These are phyloP conservation scores for Dactylonectria macrodidyma DNA, from an alignment of 2,329 filamentous ascomycete genomes.

Conservation along the genomic window DNA sequence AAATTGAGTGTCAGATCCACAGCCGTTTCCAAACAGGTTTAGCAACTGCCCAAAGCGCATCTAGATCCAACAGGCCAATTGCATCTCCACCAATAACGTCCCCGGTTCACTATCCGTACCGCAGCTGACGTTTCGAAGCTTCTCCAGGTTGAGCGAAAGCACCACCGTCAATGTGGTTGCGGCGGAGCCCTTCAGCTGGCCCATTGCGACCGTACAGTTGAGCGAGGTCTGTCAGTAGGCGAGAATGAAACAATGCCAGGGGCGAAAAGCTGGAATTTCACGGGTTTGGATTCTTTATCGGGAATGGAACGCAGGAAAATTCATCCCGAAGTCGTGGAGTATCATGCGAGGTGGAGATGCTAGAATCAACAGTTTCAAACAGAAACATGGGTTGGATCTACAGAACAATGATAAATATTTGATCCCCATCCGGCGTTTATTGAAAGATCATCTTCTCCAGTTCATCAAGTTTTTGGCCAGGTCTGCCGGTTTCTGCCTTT, in stretches of 20 bases:
- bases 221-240: background rate
- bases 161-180: background rate
- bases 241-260: conserved; percentile 18
- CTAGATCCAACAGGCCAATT: background rate
- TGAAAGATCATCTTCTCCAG: background rate
- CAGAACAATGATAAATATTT: conserved; percentile 16
- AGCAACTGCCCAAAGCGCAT: background rate
- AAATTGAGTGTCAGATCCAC: background rate
- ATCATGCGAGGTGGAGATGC: background rate
- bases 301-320: background rate
- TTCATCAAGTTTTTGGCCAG: conserved; percentile 15
- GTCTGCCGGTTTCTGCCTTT: conserved; percentile 16
- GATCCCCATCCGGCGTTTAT: background rate
- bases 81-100: background rate
- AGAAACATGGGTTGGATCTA: background rate
- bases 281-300: background rate
- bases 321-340: background rate
- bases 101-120: background rate
- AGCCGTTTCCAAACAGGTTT: too few relatives aligned
- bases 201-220: background rate
- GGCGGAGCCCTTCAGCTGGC: background rate
- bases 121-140: background rate
- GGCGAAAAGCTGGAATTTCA: background rate
- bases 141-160: conserved; percentile 9
- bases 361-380: conserved; percentile 5